Evolutionary conservation across 345 rosid species (phyloP).

Genomic region (Linum trigynum): DNA sequence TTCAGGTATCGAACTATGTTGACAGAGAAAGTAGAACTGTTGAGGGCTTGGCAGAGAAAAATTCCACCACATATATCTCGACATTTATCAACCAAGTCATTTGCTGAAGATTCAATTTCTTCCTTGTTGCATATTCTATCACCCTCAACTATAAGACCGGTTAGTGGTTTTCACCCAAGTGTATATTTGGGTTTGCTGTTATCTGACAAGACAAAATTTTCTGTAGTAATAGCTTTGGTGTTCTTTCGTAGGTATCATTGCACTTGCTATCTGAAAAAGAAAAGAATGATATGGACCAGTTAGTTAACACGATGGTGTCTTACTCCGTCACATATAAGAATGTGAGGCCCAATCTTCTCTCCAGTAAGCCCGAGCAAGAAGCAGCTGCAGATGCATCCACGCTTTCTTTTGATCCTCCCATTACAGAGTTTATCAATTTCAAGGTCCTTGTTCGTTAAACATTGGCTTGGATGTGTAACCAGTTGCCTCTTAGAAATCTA

Average conservation of each 20-base stretch:
- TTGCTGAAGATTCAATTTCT: conserved; percentile 70
- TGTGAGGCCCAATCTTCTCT: not conserved
- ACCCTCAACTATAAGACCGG: conserved; percentile 78
- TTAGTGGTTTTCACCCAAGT: conserved; percentile 18
- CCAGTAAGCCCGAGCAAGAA: not conserved
- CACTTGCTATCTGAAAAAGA: conserved; percentile 70
- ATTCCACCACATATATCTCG: conserved; percentile 68
- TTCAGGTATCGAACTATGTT: conserved; percentile 57
- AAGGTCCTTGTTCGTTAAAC: not conserved
- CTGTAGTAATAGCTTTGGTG: conserved; percentile 4
- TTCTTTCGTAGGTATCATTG: conserved; percentile 58
- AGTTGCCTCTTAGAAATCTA: conserved; percentile 31
- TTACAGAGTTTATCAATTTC: not conserved
- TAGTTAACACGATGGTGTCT: not conserved
- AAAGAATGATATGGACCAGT: conserved; percentile 26
- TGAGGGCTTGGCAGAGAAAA: conserved; percentile 69
- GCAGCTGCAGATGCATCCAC: not conserved
- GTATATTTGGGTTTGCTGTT: no score
- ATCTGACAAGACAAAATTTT: no score
- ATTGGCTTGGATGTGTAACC: not conserved
- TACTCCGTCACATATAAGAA: not conserved
- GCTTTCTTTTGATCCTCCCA: not conserved
- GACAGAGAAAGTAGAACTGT: conserved; percentile 53
- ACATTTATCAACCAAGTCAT: conserved; percentile 62
- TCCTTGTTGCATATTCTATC: conserved; percentile 69